Conservation (phyloP, 139 green algal species). For the Pycnococcus provasolii region DNA sequence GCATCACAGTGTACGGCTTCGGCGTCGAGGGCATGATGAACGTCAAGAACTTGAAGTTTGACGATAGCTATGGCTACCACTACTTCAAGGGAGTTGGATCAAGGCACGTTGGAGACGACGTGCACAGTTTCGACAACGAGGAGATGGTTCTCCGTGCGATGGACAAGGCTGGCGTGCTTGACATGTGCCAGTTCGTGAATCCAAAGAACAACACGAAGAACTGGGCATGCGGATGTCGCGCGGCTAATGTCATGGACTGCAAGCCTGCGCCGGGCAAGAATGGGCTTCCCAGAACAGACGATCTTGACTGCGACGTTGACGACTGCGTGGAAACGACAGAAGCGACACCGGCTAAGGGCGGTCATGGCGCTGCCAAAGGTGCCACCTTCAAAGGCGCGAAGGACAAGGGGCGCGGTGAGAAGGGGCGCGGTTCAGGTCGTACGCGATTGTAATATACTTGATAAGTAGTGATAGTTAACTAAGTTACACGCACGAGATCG, state of each 20-base stretch:
- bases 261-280: neutral
- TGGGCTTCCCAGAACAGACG: too few species aligned
- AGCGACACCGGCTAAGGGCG: too few species aligned
- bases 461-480: conserved; percentile 2
- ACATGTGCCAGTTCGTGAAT: neutral
- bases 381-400: too few species aligned
- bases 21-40: conserved; percentile 19
- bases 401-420: too few species aligned
- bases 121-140: conserved; percentile 28
- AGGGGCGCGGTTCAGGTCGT: neutral
- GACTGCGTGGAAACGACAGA: too few species aligned
- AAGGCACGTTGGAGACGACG: conserved; percentile 25
- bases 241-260: conserved; percentile 10
- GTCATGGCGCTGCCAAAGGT: too few species aligned
- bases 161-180: neutral
- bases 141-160: conserved; percentile 4
- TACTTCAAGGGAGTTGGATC: conserved; percentile 27
- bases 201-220: conserved; percentile 21
- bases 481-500: neutral
- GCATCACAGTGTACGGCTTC: conserved; percentile 30
- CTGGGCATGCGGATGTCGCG: conserved; percentile 16
- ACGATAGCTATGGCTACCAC: conserved; percentile 21
- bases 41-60: neutral
- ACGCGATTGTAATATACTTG: conserved; percentile 9
- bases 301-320: too few species aligned